phyloP scores from a whole-genome alignment of 1,139 yeast species.

The Pichia sp. region DNA sequence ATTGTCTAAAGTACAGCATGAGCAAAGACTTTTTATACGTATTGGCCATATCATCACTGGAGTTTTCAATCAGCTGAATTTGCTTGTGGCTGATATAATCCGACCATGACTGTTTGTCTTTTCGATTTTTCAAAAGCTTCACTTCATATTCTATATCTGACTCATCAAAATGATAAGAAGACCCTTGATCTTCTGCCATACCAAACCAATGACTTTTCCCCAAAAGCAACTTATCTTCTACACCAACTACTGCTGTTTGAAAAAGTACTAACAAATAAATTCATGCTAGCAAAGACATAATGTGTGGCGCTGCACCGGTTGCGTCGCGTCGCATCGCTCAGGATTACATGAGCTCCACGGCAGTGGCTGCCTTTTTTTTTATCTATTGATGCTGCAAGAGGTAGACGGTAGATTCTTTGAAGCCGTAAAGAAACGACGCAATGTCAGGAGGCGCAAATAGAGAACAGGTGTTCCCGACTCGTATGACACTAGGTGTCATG shows the following conservation, averaged over 20 bases:
- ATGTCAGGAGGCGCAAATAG: slow-evolving; percentile 26
- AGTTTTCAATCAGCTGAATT: background rate
- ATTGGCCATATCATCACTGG: background rate
- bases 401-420: too few species aligned
- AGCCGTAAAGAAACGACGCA: background rate
- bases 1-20: slow-evolving; percentile 1
- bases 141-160: too few species aligned
- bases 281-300: too few species aligned
- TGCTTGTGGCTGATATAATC: background rate
- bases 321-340: too few species aligned
- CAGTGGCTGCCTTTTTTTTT: slow-evolving; percentile 9
- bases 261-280: too few species aligned
- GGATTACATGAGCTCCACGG: background rate
- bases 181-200: too few species aligned
- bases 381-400: too few species aligned
- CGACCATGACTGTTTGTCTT: slow-evolving; percentile 11
- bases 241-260: too few species aligned
- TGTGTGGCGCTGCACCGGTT: too few species aligned
- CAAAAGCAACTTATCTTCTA: too few species aligned
- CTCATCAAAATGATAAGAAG: too few species aligned
- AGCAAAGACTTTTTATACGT: background rate
- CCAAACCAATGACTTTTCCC: too few species aligned
- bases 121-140: slow-evolving; percentile 17
- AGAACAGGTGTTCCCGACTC: slow-evolving; percentile 90
- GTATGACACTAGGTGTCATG: slow-evolving; percentile 95